Percentiles rank a stretch among this genome's conserved stretches.
Conservation (phyloP, 1,284 basidiomycete species). For the Laetiporus sulphureus region DNA sequence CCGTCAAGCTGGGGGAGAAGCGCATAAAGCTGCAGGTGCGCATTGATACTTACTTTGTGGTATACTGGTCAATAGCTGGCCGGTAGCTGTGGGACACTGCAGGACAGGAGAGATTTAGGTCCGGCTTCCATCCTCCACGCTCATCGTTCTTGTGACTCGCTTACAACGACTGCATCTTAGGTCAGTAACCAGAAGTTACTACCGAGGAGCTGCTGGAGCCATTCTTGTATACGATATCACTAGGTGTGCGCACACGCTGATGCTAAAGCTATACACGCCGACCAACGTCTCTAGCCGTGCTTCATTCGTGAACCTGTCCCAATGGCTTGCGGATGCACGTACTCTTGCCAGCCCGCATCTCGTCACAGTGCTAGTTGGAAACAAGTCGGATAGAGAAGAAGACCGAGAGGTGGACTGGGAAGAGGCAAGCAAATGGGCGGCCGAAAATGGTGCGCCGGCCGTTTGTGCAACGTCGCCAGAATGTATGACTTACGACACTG, state of each 20-base stretch:
- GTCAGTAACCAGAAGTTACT: slow-evolving; percentile 96
- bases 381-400: slow-evolving; percentile 92
- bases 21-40: slow-evolving; percentile 89
- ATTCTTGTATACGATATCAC: slow-evolving; percentile 97
- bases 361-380: slow-evolving; percentile 89
- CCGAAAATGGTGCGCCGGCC: slow-evolving; percentile 69
- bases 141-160: neutral
- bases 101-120: slow-evolving; percentile 91
- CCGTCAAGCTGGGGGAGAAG: slow-evolving; percentile 86
- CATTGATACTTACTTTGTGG: slow-evolving; percentile 5
- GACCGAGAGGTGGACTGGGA: slow-evolving; percentile 92
- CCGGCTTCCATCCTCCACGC: slow-evolving; percentile 16
- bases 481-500: neutral
- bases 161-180: slow-evolving; percentile 37
- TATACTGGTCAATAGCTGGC: neutral
- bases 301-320: slow-evolving; percentile 75
- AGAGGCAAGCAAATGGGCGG: slow-evolving; percentile 92
- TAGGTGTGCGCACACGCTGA: slow-evolving; percentile 47
- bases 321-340: slow-evolving; percentile 90
- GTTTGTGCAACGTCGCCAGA: neutral
- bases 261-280: slow-evolving; percentile 3
- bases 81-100: slow-evolving; percentile 93
- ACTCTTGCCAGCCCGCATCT: slow-evolving; percentile 86
- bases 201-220: slow-evolving; percentile 91
- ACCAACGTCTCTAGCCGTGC: slow-evolving; percentile 46